Evolutionary conservation across 306 rosid species (phyloP), one percentile per base, ranked within the genome.

Genomic region (Rosa persica): DNA sequence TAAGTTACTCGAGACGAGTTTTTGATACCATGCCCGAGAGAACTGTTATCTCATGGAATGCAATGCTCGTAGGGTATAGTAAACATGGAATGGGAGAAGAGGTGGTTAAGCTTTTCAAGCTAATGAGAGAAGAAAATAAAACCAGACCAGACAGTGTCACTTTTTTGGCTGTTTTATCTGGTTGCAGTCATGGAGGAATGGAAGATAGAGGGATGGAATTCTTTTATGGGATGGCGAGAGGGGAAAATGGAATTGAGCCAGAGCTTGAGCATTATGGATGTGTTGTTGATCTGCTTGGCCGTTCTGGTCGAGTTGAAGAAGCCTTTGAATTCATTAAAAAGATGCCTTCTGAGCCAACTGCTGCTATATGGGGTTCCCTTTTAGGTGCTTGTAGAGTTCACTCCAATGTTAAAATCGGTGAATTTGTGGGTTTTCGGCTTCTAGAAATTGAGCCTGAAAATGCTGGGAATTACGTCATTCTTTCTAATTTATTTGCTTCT

Each of bases 11-110:
- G 0, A 84, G 91, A 80, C 87, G 93, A 78, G 79, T 91, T 36
- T 94, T 94, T 62, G 89, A 89, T 80, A 55, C 81, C 69, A 89
- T 94, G 91, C 70, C 68, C 5, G 96, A 87, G 87, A 89, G 97
- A 78, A 91, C 89, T 40, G 89, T 83, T 60, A 87, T 94, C 82
- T 92, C 96, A 40, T 94, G 98, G 97, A 94, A 94, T 82, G 96
- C 92, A 23, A 92, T 92, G 97, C 92, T 94, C 43, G 87, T 86
- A 19, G 98, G 96, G 73, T 94, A 90, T 84, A 83, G 96, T 77
- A 94, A 90, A 84, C 96, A 94, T 76, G 98, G 98, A 80, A 85
- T 88, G 90, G 97, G 94, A 51, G 86, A 82, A 82, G 92, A 94
- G 75, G 89, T 90, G n/a, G 89, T 94, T 42, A 82, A 92, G 79